Conservation (phyloP, 2,329 filamentous ascomycete genomes). For the Colletotrichum caudatum region DNA sequence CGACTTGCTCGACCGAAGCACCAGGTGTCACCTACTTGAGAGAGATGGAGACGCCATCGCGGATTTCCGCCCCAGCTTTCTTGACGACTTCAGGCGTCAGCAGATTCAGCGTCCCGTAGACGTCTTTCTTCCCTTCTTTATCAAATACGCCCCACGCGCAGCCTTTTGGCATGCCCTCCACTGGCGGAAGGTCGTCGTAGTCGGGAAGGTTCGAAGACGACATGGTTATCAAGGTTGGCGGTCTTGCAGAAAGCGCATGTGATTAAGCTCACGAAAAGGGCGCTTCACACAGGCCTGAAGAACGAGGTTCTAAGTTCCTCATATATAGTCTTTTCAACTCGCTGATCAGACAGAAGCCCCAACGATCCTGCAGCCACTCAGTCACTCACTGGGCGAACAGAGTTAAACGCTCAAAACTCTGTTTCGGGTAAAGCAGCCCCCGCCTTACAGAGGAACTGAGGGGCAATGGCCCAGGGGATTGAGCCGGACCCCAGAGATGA, state of each 20-base stretch:
- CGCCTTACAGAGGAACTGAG: neutral
- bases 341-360: neutral
- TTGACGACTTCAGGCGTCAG: conserved; percentile 60
- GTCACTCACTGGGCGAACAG: neutral
- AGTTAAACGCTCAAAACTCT: neutral
- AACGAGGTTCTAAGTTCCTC: neutral
- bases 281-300: neutral
- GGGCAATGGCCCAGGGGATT: neutral
- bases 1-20: neutral
- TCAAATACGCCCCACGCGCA: conserved; percentile 67
- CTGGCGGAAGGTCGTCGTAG: conserved; percentile 57
- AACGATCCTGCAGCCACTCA: neutral
- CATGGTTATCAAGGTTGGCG: neutral
- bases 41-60: conserved; percentile 63
- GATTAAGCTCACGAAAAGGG: neutral
- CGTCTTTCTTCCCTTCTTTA: conserved; percentile 61
- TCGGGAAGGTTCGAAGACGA: conserved; percentile 52
- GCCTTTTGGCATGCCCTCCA: conserved; percentile 59
- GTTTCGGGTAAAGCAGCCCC: neutral
- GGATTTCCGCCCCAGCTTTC: conserved; percentile 56
- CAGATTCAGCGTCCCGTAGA: conserved; percentile 65
- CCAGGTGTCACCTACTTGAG: conserved; percentile 57
- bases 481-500: neutral
- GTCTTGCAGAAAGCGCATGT: too few species aligned
- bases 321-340: neutral